Percentiles rank a stretch among this genome's conserved stretches.
Conservation (phyloP, 495 filamentous ascomycete species). For the Neurospora tetraspora region DNA sequence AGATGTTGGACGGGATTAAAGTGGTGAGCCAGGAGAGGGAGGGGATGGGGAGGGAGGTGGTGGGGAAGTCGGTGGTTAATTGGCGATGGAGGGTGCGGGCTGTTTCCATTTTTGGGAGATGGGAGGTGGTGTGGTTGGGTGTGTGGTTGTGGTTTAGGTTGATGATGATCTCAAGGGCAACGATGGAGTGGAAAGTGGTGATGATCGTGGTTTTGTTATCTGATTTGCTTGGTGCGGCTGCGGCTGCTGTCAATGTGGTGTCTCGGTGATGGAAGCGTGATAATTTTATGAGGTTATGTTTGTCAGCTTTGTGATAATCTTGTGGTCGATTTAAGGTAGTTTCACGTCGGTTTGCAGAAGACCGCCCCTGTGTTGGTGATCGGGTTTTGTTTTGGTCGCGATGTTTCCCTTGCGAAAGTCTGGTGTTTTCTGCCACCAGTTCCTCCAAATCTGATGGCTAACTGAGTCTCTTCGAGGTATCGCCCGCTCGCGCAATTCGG, state of each 20-base stretch:
- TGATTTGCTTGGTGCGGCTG: neutral
- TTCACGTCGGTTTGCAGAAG: too few species aligned
- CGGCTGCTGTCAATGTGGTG: neutral
- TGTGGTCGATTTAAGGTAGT: too few species aligned
- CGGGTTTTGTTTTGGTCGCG: neutral
- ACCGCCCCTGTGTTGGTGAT: neutral
- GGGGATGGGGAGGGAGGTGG: slow-evolving; percentile 27
- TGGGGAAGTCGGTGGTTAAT: slow-evolving; percentile 22
- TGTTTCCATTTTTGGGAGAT: neutral
- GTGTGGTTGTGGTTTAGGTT: neutral
- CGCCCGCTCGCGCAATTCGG: neutral
- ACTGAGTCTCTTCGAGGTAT: neutral
- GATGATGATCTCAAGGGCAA: neutral
- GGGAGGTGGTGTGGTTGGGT: neutral
- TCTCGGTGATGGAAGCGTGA: neutral
- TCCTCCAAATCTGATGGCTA: neutral
- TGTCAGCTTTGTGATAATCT: neutral
- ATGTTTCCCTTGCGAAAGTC: neutral
- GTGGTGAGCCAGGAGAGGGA: slow-evolving; percentile 28
- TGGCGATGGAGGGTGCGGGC: slow-evolving; percentile 9
- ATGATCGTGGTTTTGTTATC: neutral
- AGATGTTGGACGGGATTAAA: slow-evolving; percentile 14
- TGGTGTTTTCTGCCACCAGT: neutral
- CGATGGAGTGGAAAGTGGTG: neutral
- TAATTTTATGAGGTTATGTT: neutral